A percentile compares a stretch with the other conserved stretches of the same genome.
Conservation (phyloP, 192 early-diverging fungal genomes). For the Chytriomyces sp. region DNA sequence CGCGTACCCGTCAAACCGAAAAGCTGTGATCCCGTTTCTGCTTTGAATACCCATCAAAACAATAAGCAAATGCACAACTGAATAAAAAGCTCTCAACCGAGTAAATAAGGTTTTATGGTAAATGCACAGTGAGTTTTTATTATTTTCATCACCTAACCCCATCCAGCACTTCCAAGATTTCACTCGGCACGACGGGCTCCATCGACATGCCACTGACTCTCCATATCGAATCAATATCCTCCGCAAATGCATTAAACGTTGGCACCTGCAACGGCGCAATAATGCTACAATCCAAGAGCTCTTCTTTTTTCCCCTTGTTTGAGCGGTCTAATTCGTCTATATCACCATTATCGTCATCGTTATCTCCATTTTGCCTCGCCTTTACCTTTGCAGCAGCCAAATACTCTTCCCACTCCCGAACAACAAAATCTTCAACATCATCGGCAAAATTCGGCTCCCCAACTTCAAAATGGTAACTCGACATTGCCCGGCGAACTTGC, state of each 20-base stretch:
- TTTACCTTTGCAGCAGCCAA: not conserved
- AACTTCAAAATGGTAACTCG: slow-evolving; percentile 87
- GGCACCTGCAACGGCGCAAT: not conserved
- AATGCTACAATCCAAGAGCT: not conserved
- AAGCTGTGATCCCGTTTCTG: slow-evolving; percentile 45
- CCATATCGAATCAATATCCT: slow-evolving; percentile 5
- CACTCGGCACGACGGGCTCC: slow-evolving; percentile 25
- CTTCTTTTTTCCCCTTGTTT: not conserved
- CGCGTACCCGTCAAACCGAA: slow-evolving; percentile 39
- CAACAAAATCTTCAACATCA: slow-evolving; percentile 78
- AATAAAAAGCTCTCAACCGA: too few species aligned
- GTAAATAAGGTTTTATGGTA: not conserved
- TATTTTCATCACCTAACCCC: slow-evolving; percentile 15
- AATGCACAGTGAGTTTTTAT: not conserved
- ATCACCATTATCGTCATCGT: not conserved
- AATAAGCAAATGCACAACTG: too few species aligned
- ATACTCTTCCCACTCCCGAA: slow-evolving; percentile 71
- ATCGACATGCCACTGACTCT: not conserved
- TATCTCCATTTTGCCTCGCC: not conserved
- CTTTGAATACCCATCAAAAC: too few species aligned
- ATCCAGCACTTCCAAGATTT: slow-evolving; percentile 21
- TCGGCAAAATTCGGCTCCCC: slow-evolving; percentile 72
- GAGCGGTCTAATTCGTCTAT: not conserved
- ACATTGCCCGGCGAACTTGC: slow-evolving; percentile 75
- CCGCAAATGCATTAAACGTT: not conserved